Base-by-base conservation (phyloP, 306 rosid genomes). In the Canavalia gladiata region DNA sequence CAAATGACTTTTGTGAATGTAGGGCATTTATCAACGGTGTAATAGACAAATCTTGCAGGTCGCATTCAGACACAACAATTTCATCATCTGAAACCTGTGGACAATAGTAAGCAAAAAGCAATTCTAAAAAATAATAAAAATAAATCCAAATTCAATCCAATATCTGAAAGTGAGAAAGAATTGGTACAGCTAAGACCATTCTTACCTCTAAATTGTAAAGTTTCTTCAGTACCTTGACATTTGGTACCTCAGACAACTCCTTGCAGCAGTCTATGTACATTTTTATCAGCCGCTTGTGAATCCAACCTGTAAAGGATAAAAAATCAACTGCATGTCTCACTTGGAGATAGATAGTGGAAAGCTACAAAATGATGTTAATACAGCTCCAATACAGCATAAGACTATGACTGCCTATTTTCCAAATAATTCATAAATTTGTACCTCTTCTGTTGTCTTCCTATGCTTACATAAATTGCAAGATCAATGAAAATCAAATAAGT, bases 181-280 rank as follows among this genome's bases (percentile, higher is more conserved):
- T 42, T 43, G 73, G 50, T 28, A 62, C 77, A 35, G 29, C 37
- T 70, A 56, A 75, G 28, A 46, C 72, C 87, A 70, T 39, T 25
- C 79, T 78, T 87, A 95, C 99, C 99, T 91, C 96, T 86, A 90
- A 74, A 85, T 93, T 91, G 87, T 91, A 95, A 68, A 95, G 90
- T 85, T 89, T 93, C 90, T 87, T 93, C 70, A 91, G 83, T 78
- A 95, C 89, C 84, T 91, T 90, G 89, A 87, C 86, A 72, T 90
- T 93, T 54, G 93, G 95, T 78, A 83, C 89, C 89, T 82, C 93
- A 25, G 91, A 87, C 74, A 88, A 75, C 87, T 90, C 97, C 77
- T 82, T 84, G 88, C 99, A 95, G 88, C 91, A 74, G 62, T 89
- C 91, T 2, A 89, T 59, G 65, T 93, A 95, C 62, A 89, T 85